Evolutionary conservation across 345 rosid genomes (phyloP).

Genomic region (Geranium brycei): DNA sequence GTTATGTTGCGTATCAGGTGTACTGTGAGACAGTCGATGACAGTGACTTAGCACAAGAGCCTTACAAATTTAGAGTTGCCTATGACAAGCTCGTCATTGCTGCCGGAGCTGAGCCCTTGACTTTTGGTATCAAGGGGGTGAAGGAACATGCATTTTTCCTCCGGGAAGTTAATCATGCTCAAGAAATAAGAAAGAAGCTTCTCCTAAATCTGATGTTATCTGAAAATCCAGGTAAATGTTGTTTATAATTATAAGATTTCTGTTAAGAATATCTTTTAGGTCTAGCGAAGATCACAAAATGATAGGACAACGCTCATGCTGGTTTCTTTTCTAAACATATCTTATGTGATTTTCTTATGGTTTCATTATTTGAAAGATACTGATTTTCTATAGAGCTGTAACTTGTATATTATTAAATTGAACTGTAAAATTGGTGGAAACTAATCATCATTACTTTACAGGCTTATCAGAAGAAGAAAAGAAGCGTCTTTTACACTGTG

Average conservation of each 20-base stretch:
- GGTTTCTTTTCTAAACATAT: not conserved
- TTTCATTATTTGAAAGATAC: no score
- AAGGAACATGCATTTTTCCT: slow-evolving; percentile 79
- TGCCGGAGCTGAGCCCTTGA: slow-evolving; percentile 82
- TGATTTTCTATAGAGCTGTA: no score
- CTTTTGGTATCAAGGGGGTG: slow-evolving; percentile 85
- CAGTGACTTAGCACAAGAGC: slow-evolving; percentile 35
- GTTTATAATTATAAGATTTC: not conserved
- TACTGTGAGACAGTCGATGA: slow-evolving; percentile 62
- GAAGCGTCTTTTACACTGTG: slow-evolving; percentile 71
- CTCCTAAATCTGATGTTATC: slow-evolving; percentile 89
- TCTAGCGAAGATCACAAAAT: not conserved
- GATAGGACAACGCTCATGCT: not conserved
- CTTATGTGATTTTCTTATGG: not conserved
- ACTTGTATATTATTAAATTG: no score
- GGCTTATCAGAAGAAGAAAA: slow-evolving; percentile 73
- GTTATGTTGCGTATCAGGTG: slow-evolving; percentile 28
- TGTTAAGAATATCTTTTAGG: not conserved
- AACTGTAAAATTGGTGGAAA: not conserved
- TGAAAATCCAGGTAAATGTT: slow-evolving; percentile 56
- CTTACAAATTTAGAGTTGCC: slow-evolving; percentile 71
- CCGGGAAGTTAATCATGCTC: slow-evolving; percentile 88
- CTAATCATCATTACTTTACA: slow-evolving; percentile 8
- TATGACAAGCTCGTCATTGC: slow-evolving; percentile 85
- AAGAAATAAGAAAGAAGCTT: slow-evolving; percentile 83